phyloP scores from a whole-genome alignment of 164 flowering plant genomes.

The Nymphaea colorata region DNA sequence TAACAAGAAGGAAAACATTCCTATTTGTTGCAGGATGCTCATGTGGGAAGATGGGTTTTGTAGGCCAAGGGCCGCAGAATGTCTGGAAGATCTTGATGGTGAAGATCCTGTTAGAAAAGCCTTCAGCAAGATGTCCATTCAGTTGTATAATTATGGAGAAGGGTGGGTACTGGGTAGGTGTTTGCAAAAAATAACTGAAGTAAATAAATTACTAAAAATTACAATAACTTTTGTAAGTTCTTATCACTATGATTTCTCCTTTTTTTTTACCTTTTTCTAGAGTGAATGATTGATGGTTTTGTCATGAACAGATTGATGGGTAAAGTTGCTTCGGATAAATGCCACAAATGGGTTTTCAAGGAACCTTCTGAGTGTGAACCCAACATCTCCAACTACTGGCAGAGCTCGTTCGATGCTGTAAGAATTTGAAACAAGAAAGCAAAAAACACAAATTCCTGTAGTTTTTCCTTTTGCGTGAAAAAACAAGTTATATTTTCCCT shows the following conservation, averaged over 20 bases:
- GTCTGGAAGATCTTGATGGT: constrained; percentile 67
- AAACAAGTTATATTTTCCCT: no score
- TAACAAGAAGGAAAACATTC: background rate
- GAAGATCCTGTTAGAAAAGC: constrained; percentile 92
- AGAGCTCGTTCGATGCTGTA: constrained; percentile 99
- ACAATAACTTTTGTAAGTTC: no score
- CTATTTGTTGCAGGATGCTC: constrained; percentile 57
- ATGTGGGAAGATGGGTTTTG: constrained; percentile 99
- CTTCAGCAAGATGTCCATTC: constrained; percentile 99
- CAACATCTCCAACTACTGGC: constrained; percentile 96
- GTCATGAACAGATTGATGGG: constrained; percentile 81
- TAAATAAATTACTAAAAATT: no score
- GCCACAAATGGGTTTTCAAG: constrained; percentile 99
- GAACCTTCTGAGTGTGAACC: constrained; percentile 95
- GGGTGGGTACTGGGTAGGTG: constrained; percentile 63
- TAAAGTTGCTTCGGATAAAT: constrained; percentile 98
- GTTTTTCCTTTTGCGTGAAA: no score
- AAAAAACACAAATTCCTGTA: no score
- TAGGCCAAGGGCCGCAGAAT: constrained; percentile 51
- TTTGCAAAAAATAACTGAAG: no score
- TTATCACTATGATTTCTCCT: no score
- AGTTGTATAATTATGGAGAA: constrained; percentile 99
- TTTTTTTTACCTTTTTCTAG: no score
- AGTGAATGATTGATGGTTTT: no score
- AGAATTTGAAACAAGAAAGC: constrained; percentile 11